Percentiles rank a stretch among this genome's conserved stretches.
Conservation (phyloP, 2,329 filamentous ascomycete genomes). For the Knoxdaviesia proteae region DNA sequence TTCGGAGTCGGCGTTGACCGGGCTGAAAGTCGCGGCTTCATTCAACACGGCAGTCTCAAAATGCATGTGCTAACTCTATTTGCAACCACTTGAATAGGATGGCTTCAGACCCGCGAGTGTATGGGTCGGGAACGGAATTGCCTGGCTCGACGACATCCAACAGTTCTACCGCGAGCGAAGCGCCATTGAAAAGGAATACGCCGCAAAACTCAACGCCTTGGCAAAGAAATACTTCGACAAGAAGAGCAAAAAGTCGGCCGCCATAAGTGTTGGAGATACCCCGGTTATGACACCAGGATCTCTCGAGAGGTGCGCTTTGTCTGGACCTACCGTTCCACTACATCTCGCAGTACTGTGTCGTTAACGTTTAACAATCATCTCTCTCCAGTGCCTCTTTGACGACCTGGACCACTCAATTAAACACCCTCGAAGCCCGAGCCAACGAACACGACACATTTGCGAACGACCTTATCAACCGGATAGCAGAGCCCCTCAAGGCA, state of each 20-base stretch:
- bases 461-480: slow-evolving; percentile 53
- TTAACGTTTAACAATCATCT: not conserved
- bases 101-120: slow-evolving; percentile 86
- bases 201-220: slow-evolving; percentile 63
- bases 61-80: too few relatives aligned
- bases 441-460: slow-evolving; percentile 75
- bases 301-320: slow-evolving; percentile 47
- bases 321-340: too few relatives aligned
- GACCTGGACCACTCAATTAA: slow-evolving; percentile 89
- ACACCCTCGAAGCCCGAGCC: slow-evolving; percentile 70
- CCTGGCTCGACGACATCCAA: slow-evolving; percentile 92
- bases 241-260: slow-evolving; percentile 76
- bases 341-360: not conserved
- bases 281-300: slow-evolving; percentile 87
- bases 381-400: slow-evolving; percentile 63
- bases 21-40: too few relatives aligned
- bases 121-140: slow-evolving; percentile 78
- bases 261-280: slow-evolving; percentile 79
- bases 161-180: slow-evolving; percentile 92
- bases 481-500: slow-evolving; percentile 72
- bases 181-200: slow-evolving; percentile 91
- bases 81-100: slow-evolving; percentile 37
- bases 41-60: too few relatives aligned
- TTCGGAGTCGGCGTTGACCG: too few relatives aligned
- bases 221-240: slow-evolving; percentile 97